Percentiles rank a stretch among this genome's conserved stretches.
These are phyloP conservation scores for Ampelomyces quisqualis DNA, from an alignment of 2,329 filamentous ascomycete species.

Conservation along the genomic window DNA sequence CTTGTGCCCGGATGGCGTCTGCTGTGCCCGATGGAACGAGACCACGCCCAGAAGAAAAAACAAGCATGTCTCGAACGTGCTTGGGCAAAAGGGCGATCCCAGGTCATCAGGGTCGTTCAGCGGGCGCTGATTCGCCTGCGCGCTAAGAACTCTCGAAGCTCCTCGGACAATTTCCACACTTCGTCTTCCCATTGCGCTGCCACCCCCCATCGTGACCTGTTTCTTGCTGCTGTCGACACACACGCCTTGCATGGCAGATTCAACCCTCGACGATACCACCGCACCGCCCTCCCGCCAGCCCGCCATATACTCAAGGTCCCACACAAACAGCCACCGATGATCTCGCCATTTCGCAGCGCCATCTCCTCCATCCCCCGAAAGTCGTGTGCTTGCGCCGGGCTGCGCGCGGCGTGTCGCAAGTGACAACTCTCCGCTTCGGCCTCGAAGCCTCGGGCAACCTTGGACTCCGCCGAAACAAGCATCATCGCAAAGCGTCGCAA, in stretches of 20 bases:
- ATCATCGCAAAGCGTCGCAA: constrained; percentile 18
- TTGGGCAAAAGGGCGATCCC: background rate
- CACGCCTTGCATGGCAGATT: constrained; percentile 36
- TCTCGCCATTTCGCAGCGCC: constrained; percentile 22
- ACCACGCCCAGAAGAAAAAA: no score
- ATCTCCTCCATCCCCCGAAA: constrained; percentile 26
- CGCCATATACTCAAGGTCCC: constrained; percentile 10
- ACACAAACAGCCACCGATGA: constrained; percentile 34
- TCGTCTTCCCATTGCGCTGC: constrained; percentile 21
- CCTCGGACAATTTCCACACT: constrained; percentile 19
- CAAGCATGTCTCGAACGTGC: no score
- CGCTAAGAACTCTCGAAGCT: constrained; percentile 21
- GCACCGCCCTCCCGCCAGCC: constrained; percentile 9
- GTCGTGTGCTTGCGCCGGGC: constrained; percentile 19
- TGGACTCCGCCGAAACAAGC: no score
- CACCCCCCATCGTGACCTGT: constrained; percentile 12
- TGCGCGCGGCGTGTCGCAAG: constrained; percentile 8
- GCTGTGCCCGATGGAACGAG: background rate
- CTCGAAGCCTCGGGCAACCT: no score
- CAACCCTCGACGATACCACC: constrained; percentile 18
- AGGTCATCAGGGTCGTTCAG: background rate
- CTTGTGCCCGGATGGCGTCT: constrained; percentile 1
- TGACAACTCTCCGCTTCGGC: no score
- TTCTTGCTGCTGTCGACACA: background rate
- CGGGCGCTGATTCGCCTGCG: constrained; percentile 6